Conservation (phyloP, 257 asterid species). For the Salvia hispanica region DNA sequence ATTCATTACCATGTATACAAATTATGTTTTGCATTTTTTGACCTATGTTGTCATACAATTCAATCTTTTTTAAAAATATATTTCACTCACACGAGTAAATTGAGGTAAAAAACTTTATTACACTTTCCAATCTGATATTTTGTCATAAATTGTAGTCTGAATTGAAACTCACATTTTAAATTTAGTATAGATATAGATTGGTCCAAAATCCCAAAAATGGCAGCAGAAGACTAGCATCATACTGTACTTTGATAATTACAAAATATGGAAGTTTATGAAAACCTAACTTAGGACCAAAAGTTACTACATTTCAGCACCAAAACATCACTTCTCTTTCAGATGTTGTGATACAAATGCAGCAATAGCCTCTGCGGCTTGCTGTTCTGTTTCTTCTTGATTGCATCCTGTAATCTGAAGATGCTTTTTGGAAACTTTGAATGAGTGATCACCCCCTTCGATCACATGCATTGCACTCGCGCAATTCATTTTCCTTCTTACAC, state of each 20-base stretch:
- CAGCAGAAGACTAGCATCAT: neutral
- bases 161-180: no score
- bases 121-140: no score
- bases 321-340: slow-evolving; percentile 23
- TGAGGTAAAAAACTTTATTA: no score
- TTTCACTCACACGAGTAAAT: no score
- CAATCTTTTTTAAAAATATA: no score
- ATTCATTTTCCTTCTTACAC: slow-evolving; percentile 65
- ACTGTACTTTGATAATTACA: neutral
- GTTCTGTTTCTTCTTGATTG: slow-evolving; percentile 69
- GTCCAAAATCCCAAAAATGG: neutral
- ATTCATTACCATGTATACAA: no score
- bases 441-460: slow-evolving; percentile 89
- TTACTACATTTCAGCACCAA: neutral
- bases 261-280: slow-evolving; percentile 7
- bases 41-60: no score
- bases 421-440: slow-evolving; percentile 74
- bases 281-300: slow-evolving; percentile 16
- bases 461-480: slow-evolving; percentile 54
- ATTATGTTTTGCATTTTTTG: no score
- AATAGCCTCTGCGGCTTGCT: slow-evolving; percentile 56
- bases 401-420: slow-evolving; percentile 50
- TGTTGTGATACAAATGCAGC: slow-evolving; percentile 47
- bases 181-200: no score
- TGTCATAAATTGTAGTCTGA: no score